These are phyloP conservation scores for Amaranthus cruentus DNA, from an alignment of 148 eudicot species.

Conservation along the genomic window DNA sequence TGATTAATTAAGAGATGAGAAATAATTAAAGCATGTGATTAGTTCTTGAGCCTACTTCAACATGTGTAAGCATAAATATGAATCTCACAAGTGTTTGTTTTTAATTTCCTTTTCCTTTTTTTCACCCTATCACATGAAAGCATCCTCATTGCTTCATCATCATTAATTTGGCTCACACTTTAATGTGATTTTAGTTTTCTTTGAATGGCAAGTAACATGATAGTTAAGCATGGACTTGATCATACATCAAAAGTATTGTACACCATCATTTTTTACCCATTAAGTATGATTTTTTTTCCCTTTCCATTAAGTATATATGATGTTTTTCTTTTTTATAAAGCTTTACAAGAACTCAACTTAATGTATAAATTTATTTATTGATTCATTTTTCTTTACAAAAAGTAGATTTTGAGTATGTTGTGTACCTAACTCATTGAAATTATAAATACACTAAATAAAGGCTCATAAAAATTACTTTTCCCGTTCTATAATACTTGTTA, in stretches of 20 bases:
- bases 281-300: too few relatives aligned
- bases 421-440: too few relatives aligned
- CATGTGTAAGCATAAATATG: not conserved
- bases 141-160: constrained; percentile 3
- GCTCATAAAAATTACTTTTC: too few relatives aligned
- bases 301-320: too few relatives aligned
- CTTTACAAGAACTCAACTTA: too few relatives aligned
- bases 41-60: not conserved
- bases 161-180: constrained; percentile 9
- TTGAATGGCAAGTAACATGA: not conserved
- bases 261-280: not conserved
- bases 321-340: too few relatives aligned
- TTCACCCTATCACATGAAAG: not conserved
- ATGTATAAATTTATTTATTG: too few relatives aligned
- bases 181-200: not conserved
- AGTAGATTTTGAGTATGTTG: too few relatives aligned
- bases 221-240: not conserved
- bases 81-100: constrained; percentile 1
- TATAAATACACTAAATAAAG: too few relatives aligned
- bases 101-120: not conserved
- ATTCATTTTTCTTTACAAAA: too few relatives aligned
- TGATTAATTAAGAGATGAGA: not conserved
- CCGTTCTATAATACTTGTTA: too few relatives aligned
- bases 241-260: not conserved
- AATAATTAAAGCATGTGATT: constrained; percentile 10